Base-by-base conservation (phyloP, 192 early-diverging fungal species). In the Podila epigama region DNA sequence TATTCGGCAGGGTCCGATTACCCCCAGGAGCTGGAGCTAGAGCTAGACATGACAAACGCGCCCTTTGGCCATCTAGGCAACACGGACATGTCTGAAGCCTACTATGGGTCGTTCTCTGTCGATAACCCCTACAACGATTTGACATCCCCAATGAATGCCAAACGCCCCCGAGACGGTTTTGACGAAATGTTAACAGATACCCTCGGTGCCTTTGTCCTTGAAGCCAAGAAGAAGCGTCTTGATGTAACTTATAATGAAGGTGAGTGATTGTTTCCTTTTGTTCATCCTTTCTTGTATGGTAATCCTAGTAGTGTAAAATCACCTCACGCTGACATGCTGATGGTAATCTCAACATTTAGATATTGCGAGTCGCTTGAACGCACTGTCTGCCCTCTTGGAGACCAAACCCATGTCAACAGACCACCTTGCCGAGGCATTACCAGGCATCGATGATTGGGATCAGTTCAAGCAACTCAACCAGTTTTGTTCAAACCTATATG, bases 391-490 rank as follows among this genome's bases (percentile, higher is more conserved):
- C 12, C 51, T 80, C 33, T 48, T 71, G 33, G 78, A 80, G 13
- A 55, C 29, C 7, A 52, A 63, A 16, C 53, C 60, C 50, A 42
- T 68, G 40, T 64, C 65, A 27, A 29, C 73, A 11, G 69, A 66
- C 37, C 69, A 65, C 16, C 20, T 71, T 1, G 27, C 68, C 13
- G 52, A 57, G 1, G 59, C 69, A 11, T 54, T 71, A 8, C 66
- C 68, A 3, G 69, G 66, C 3, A 51, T 68, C 18, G 61, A 28
- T 11, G 66, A 70, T 27, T 71, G 65, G 69, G 51, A 63, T 36
- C 69, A 80, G 33, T 70, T 71, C 31, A 64, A 60, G 22, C 68
- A 80, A 20, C 58, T 80, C 54, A 80, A 80, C 27, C 68, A 70
- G 18, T 80, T 59, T 32, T 66, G 63, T 40, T 56, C 69, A 2